Evolutionary conservation across 345 rosid genomes (phyloP).

Genomic region (Psidium friedrichsthalianum): DNA sequence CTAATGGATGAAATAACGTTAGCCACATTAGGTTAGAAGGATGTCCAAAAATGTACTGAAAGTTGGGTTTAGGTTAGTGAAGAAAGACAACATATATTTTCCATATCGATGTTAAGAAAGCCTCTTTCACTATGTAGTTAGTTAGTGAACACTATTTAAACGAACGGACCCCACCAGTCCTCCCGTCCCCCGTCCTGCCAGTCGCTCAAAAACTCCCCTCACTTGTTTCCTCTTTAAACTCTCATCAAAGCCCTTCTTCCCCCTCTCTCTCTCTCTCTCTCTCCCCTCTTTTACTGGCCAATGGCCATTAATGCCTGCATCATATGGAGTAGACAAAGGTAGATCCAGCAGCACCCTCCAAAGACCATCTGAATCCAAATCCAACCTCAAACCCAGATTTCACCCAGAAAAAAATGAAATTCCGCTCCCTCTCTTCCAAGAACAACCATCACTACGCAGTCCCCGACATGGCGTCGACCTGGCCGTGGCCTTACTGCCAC

Average conservation of each 20-base stretch:
- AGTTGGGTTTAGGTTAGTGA: not conserved
- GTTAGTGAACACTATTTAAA: not conserved
- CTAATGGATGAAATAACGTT: too few relatives aligned
- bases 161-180: not conserved
- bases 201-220: not conserved
- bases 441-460: not conserved
- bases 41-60: too few relatives aligned
- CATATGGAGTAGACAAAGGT: not conserved
- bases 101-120: not conserved
- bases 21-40: too few relatives aligned
- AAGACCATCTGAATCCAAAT: not conserved
- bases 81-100: not conserved
- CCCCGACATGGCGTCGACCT: constrained; percentile 15
- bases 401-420: constrained; percentile 33
- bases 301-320: not conserved
- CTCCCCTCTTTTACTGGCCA: not conserved
- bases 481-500: constrained; percentile 83
- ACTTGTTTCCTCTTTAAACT: not conserved
- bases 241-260: not conserved
- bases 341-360: not conserved
- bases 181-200: too few relatives aligned
- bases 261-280: not conserved
- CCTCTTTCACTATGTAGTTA: not conserved
- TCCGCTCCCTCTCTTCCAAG: constrained; percentile 37
- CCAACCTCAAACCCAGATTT: not conserved